Percentiles rank a stretch among this genome's conserved stretches.
These are phyloP conservation scores for Ogataea siamensis DNA, from an alignment of 805 yeast species.

Conservation along the genomic window DNA sequence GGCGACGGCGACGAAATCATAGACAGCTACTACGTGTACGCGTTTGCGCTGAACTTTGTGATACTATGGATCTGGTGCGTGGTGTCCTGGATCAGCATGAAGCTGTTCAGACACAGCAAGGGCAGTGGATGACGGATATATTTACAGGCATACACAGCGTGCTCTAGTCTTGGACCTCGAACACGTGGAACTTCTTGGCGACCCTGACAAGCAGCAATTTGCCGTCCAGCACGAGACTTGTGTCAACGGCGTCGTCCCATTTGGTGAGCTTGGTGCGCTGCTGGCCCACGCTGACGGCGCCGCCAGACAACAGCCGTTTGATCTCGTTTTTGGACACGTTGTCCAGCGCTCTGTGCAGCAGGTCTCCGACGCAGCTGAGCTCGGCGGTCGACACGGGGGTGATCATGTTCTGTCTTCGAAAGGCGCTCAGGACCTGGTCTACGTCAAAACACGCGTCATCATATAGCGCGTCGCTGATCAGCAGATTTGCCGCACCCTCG, in stretches of 20 bases:
- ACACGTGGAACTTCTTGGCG: conserved; percentile 70
- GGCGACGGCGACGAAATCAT: conserved; percentile 21
- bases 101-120: conserved; percentile 74
- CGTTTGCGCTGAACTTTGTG: conserved; percentile 33
- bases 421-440: conserved; percentile 51
- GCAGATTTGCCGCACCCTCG: conserved; percentile 63
- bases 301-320: conserved; percentile 55
- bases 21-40: conserved; percentile 32
- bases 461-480: conserved; percentile 66
- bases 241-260: conserved; percentile 46
- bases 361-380: conserved; percentile 42
- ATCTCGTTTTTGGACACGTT: conserved; percentile 40
- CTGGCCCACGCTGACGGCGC: conserved; percentile 72
- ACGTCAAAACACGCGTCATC: conserved; percentile 40
- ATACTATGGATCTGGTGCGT: conserved; percentile 67
- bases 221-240: conserved; percentile 53
- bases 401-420: conserved; percentile 57
- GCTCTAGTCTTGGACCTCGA: conserved; percentile 44
- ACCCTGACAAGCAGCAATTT: conserved; percentile 62
- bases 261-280: conserved; percentile 49
- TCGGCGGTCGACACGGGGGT: conserved; percentile 35
- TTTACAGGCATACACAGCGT: conserved; percentile 17
- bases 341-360: conserved; percentile 50
- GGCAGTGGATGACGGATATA: conserved; percentile 43
- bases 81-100: conserved; percentile 76